Conservation (phyloP, 352 stramenopile species). For the Aphanomyces euteiches region DNA sequence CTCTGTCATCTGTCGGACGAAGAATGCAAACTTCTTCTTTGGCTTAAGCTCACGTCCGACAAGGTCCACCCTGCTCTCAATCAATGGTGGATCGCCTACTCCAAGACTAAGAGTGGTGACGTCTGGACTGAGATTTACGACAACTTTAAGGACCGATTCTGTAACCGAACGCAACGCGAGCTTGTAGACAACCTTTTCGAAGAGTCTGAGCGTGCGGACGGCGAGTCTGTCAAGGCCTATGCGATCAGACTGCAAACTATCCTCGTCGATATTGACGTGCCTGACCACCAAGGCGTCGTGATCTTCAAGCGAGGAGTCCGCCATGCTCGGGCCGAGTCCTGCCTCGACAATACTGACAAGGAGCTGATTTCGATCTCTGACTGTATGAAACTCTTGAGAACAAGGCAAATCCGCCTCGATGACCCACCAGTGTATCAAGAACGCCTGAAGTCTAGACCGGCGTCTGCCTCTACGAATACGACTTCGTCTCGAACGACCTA, state of each 20-base stretch:
- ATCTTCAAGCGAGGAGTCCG: background rate
- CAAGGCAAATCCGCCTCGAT: background rate
- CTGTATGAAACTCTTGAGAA: conserved; percentile 1
- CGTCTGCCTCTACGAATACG: no score
- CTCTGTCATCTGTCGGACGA: background rate
- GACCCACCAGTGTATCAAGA: background rate
- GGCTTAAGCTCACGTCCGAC: background rate
- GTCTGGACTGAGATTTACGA: conserved; percentile 3
- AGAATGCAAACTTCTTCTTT: background rate
- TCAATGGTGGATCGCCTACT: conserved; percentile 1
- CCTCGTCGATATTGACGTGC: background rate
- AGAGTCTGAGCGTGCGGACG: background rate
- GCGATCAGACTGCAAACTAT: background rate
- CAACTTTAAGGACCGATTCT: conserved; percentile 10
- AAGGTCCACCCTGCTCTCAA: background rate
- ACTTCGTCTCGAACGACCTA: no score
- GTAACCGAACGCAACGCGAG: background rate
- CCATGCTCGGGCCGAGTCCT: background rate
- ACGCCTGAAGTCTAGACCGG: no score
- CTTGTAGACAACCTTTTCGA: background rate
- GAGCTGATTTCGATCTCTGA: background rate
- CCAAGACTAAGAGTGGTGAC: conserved; percentile 3
- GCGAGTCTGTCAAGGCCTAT: background rate
- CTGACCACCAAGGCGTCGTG: background rate
- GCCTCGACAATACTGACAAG: background rate